These are phyloP conservation scores for Euphrasia arctica DNA, from an alignment of 305 asterid species.

Conservation along the genomic window DNA sequence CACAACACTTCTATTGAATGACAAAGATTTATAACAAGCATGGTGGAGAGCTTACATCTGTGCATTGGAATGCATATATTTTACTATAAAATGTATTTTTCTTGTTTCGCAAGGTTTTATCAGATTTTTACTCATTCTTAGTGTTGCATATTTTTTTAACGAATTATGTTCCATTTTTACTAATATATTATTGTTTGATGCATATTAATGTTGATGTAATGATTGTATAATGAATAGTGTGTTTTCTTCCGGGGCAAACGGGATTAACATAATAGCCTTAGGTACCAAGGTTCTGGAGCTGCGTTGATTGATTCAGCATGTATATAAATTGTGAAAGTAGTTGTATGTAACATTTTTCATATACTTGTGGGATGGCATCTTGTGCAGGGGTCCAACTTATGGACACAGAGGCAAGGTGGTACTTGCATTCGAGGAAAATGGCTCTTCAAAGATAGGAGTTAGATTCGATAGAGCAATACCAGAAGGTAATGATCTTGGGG, in stretches of 20 bases:
- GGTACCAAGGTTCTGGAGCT: neutral
- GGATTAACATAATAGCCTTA: neutral
- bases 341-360: constrained; percentile 15
- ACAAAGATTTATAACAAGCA: neutral
- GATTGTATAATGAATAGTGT: neutral
- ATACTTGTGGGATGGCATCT: constrained; percentile 7
- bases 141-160: neutral
- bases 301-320: neutral
- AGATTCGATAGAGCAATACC: constrained; percentile 77
- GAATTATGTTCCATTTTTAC: no score
- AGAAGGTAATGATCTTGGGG: constrained; percentile 90
- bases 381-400: constrained; percentile 70
- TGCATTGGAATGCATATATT: no score
- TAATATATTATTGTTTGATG: neutral
- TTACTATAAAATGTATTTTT: no score
- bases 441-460: constrained; percentile 83
- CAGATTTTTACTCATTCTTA: neutral
- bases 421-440: constrained; percentile 81
- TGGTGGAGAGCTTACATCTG: no score
- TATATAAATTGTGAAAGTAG: constrained; percentile 1
- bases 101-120: no score
- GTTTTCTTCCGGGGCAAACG: neutral
- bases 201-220: neutral
- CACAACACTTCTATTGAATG: neutral
- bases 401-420: constrained; percentile 80